Evolutionary conservation across 495 filamentous ascomycete genomes (phyloP).

Genomic region (Hypoxylon subgilvum): DNA sequence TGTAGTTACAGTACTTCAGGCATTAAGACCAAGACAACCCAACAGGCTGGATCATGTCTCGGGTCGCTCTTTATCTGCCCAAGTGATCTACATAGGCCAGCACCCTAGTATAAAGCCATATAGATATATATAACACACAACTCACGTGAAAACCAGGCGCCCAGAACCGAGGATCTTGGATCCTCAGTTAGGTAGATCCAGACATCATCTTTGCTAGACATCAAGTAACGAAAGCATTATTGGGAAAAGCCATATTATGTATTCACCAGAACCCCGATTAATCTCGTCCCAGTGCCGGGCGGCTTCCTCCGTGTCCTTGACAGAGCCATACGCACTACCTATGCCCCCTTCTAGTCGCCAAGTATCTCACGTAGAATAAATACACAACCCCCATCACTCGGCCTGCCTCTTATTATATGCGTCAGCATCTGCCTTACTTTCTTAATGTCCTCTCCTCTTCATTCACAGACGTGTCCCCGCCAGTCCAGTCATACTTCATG

Average conservation of each 20-base stretch:
- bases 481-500: conserved; percentile 23
- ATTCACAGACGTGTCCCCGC: conserved; percentile 18
- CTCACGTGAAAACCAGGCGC: too few relatives aligned
- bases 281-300: conserved; percentile 3
- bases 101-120: background rate
- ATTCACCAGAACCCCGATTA: conserved; percentile 25
- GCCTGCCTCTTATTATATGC: conserved; percentile 36
- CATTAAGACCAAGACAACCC: too few relatives aligned
- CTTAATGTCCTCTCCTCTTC: background rate
- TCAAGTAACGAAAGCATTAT: too few relatives aligned
- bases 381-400: conserved; percentile 21
- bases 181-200: too few relatives aligned
- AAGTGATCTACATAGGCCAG: background rate
- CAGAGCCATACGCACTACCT: conserved; percentile 14
- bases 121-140: too few relatives aligned
- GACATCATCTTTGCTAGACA: background rate
- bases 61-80: background rate
- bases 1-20: too few relatives aligned
- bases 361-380: conserved; percentile 24
- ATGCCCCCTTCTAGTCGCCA: conserved; percentile 7
- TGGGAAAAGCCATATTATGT: conserved; percentile 40
- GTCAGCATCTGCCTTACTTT: conserved; percentile 5
- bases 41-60: background rate
- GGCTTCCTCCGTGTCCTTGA: conserved; percentile 6
- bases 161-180: too few relatives aligned